These are phyloP conservation scores for Urtica urens DNA, from an alignment of 306 rosid genomes.

Conservation along the genomic window DNA sequence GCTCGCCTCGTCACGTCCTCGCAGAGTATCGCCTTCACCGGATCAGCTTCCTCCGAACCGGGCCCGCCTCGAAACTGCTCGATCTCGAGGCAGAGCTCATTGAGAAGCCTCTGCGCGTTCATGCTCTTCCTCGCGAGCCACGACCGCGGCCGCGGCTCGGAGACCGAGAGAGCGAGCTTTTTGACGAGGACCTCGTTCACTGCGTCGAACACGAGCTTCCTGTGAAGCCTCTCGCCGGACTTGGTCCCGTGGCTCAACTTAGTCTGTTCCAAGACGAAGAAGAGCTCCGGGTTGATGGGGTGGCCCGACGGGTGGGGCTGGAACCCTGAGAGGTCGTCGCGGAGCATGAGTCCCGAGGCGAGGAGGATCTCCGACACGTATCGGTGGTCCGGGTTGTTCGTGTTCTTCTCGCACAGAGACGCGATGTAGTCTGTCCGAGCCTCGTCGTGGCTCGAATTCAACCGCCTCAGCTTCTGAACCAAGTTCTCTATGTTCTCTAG, in stretches of 20 bases:
- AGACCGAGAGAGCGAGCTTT: conserved; percentile 32
- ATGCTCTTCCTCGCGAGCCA: conserved; percentile 44
- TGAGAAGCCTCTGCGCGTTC: conserved; percentile 68
- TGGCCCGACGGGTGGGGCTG: conserved; percentile 71
- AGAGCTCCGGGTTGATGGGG: conserved; percentile 78
- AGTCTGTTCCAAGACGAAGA: conserved; percentile 80
- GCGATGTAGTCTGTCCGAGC: conserved; percentile 67
- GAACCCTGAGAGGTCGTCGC: conserved; percentile 64
- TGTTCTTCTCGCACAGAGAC: conserved; percentile 61
- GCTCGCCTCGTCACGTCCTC: conserved; percentile 52
- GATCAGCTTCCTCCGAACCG: conserved; percentile 44
- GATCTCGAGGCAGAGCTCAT: conserved; percentile 59
- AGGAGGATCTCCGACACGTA: conserved; percentile 71
- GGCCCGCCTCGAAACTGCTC: conserved; percentile 48
- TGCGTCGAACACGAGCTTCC: conserved; percentile 71
- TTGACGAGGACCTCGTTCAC: conserved; percentile 64
- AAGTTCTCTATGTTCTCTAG: conserved; percentile 62
- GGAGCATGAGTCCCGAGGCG: conserved; percentile 74
- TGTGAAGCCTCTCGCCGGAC: conserved; percentile 48
- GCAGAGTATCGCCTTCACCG: conserved; percentile 31
- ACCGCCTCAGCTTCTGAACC: conserved; percentile 65
- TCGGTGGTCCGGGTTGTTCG: conserved; percentile 73
- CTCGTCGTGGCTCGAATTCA: conserved; percentile 71
- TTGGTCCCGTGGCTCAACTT: conserved; percentile 44
- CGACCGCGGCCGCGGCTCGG: conserved; percentile 54